Evolutionary conservation across 2,329 filamentous ascomycete genomes (phyloP), one percentile per base, ranked within the genome.

Genomic region (Penicillium sp.): DNA sequence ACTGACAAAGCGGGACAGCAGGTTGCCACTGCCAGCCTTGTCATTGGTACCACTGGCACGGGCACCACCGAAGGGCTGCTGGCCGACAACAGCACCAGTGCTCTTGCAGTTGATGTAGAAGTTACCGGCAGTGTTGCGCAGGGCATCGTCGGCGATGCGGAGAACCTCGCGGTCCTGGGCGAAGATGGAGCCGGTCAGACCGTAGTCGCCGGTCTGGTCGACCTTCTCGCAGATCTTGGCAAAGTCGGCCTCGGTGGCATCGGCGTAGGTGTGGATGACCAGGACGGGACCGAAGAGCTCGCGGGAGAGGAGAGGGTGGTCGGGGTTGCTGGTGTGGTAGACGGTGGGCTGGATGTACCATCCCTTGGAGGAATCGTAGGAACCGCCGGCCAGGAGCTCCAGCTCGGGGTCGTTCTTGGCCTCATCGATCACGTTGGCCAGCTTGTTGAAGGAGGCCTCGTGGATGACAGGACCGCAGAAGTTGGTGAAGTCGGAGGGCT

Each of bases 381-480:
- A 83, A 55, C 88, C 88, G 37, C 88, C 89, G 1, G 77, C 79
- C 13, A 95, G 68, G 3, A 91, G 76, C 66, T 86, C 77, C 13
- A 95, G 78, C 57, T 85, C 80, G 8, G 75, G 70, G 68, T 94
- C 88, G 8, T 77, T 75, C 72, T 88, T 88, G n/a, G 88, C 86
- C 28, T 79, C 81, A 52, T 93, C 85, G 57, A 95, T 94, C 47
- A 84, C 85, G 19, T 77, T 76, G 0, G 80, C 77, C 2, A 95
- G 79, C 70, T 90, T 91, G 68, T 88, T 81, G 77, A 94, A 95
- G 10, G 85, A 86, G 10, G 75, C 79, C 56, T 83, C 78, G 73
- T 94, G 87, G 68, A 95, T 94, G 51, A 95, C 88, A 21, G 88
- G 88, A 9, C 88, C 88, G 62, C 90, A 82, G 74, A 95, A 94